These are phyloP conservation scores for Oenanthe javanica DNA, from an alignment of 140 eudicot species.

Conservation along the genomic window DNA sequence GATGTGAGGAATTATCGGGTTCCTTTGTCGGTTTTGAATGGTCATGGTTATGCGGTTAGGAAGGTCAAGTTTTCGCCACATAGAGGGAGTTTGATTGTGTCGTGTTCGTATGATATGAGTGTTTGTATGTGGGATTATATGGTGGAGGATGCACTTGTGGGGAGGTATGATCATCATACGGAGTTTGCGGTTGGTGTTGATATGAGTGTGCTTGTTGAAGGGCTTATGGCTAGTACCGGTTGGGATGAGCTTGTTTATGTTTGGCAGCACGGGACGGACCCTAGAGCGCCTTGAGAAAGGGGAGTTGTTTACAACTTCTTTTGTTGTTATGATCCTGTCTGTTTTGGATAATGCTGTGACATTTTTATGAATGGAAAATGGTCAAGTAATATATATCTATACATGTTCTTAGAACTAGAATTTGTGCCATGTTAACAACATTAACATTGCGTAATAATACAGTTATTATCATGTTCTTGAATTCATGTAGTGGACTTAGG, in stretches of 20 bases:
- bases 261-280: constrained; percentile 98
- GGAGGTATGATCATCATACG: constrained; percentile 91
- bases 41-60: constrained; percentile 92
- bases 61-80: constrained; percentile 92
- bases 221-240: constrained; percentile 92
- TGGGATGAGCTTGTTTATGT: constrained; percentile 98
- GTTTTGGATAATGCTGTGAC: background rate
- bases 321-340: background rate
- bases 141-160: constrained; percentile 92
- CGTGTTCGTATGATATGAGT: constrained; percentile 90
- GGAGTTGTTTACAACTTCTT: constrained; percentile 17
- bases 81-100: constrained; percentile 55
- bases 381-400: background rate
- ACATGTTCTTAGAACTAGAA: constrained; percentile 6
- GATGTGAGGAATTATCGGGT: constrained; percentile 77
- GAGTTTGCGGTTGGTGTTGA: constrained; percentile 98
- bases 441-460: background rate
- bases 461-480: background rate
- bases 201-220: constrained; percentile 98
- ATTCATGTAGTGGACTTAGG: background rate
- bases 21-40: constrained; percentile 68
- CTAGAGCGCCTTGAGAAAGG: constrained; percentile 64
- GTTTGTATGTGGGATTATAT: constrained; percentile 97
- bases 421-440: background rate
- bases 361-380: background rate